Conservation (phyloP, 441 rosid genomes). For the Raphanus hybrid region DNA sequence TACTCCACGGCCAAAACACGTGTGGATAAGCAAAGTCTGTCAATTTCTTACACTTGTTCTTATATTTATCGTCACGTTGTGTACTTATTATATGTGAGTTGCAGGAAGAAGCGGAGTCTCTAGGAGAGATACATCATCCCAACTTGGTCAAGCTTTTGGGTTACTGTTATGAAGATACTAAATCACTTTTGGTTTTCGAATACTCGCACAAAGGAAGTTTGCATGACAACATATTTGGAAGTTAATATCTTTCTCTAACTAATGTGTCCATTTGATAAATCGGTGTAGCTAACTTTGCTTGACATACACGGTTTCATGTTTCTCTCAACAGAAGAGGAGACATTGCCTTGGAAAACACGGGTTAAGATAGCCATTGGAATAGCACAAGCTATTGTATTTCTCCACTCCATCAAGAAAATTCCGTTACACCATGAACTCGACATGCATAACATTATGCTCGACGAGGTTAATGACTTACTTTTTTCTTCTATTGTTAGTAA, state of each 20-base stretch:
- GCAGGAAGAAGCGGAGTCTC: slow-evolving; percentile 22
- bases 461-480: slow-evolving; percentile 8
- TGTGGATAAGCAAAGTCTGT: slow-evolving; percentile 21
- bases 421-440: neutral
- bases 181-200: slow-evolving; percentile 24
- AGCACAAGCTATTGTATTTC: slow-evolving; percentile 23
- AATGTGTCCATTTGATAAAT: neutral
- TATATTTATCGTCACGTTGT: neutral
- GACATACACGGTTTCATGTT: slow-evolving; percentile 20
- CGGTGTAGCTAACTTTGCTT: neutral
- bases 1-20: neutral
- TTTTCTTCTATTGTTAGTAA: neutral
- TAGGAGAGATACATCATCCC: slow-evolving; percentile 2
- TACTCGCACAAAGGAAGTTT: slow-evolving; percentile 17
- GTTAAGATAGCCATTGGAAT: slow-evolving; percentile 22
- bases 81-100: slow-evolving; percentile 1
- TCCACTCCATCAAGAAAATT: slow-evolving; percentile 15
- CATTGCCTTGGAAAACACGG: slow-evolving; percentile 20
- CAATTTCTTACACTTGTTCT: neutral
- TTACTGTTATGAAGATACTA: slow-evolving; percentile 26
- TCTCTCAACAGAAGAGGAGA: slow-evolving; percentile 12
- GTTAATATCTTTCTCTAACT: slow-evolving; percentile 8
- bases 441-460: slow-evolving; percentile 24
- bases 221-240: slow-evolving; percentile 10
- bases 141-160: slow-evolving; percentile 28